phyloP scores from a whole-genome alignment of 257 asterid genomes.

The Jacaranda copaia region DNA sequence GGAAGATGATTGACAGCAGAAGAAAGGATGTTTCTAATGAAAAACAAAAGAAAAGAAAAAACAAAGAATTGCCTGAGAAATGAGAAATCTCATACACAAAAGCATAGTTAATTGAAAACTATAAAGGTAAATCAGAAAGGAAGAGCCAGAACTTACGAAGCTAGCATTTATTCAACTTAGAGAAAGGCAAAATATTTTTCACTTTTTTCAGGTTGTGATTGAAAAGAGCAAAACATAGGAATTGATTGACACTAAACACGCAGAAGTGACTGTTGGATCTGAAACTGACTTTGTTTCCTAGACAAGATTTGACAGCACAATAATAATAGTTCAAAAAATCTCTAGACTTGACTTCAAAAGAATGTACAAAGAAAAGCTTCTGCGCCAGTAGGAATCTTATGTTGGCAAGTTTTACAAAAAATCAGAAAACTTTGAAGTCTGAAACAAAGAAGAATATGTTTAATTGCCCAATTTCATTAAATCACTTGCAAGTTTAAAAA shows the following conservation, averaged over 20 bases:
- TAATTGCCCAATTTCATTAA: background rate
- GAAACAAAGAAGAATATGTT: background rate
- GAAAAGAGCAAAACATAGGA: slow-evolving; percentile 41
- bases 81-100: too few species aligned
- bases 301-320: slow-evolving; percentile 35
- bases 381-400: too few species aligned
- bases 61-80: too few species aligned
- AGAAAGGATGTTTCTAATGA: too few species aligned
- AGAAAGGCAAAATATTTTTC: slow-evolving; percentile 21
- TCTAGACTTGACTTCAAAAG: slow-evolving; percentile 24
- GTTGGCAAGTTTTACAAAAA: too few species aligned
- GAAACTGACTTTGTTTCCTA: slow-evolving; percentile 30
- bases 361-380: background rate
- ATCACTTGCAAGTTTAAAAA: background rate
- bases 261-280: slow-evolving; percentile 43
- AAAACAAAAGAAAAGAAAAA: too few species aligned
- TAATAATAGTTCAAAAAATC: background rate
- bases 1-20: too few species aligned
- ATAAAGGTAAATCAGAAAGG: background rate
- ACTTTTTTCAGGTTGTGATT: slow-evolving; percentile 28
- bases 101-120: too few species aligned
- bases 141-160: background rate
- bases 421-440: background rate
- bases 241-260: slow-evolving; percentile 43
- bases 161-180: slow-evolving; percentile 21